Evolutionary conservation across 2,329 filamentous ascomycete genomes (phyloP), one percentile per base, ranked within the genome.

Genomic region (Phaeosphaeria sp.): DNA sequence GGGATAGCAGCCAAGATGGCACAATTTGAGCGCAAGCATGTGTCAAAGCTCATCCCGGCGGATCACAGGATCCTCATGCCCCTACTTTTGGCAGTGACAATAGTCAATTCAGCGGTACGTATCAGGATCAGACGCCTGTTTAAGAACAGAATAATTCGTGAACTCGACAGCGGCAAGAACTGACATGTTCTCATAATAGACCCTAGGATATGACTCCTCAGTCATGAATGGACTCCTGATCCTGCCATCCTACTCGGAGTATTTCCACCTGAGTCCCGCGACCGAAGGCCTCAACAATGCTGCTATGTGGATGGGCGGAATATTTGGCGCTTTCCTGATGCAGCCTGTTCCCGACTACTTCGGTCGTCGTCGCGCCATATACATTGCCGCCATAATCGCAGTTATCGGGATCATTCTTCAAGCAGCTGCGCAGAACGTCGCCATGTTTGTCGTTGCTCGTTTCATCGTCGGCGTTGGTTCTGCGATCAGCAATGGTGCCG

Each of bases 211-310:
- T 73, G 48, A 79, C 81, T 79, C 80, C 1, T 84, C 81, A 2
- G 83, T 86, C 75, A 76, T 86, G 72, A 86, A 86, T 58, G 84
- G 83, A 0, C 77, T 88, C 22, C 84, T 86, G 56, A 86, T 87
- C 56, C 68, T 87, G 17, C 83, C 84, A 0, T 81, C 80, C 0
- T 87, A 87, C 66, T 81, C 78, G 0, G 77, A 84, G 39, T 87
- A 87, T 67, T 87, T 87, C 72, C 63, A 79, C 3, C 79, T 87
- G 7, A 85, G 74, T n/a, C 69, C 81, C 0, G 80, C 82, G 0
- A 85, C 84, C 0, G 82, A 78, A 0, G 83, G 82, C 3, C 77
- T 87, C 17, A 85, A 86, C 62, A 87, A 83, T 4, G 81, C 84
- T 0, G 82, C 82, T 1, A 79, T 83, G n/a, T 86, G 81, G 64